Conservation (phyloP, 768 basidiomycete species). For the Auricularia sp. region DNA sequence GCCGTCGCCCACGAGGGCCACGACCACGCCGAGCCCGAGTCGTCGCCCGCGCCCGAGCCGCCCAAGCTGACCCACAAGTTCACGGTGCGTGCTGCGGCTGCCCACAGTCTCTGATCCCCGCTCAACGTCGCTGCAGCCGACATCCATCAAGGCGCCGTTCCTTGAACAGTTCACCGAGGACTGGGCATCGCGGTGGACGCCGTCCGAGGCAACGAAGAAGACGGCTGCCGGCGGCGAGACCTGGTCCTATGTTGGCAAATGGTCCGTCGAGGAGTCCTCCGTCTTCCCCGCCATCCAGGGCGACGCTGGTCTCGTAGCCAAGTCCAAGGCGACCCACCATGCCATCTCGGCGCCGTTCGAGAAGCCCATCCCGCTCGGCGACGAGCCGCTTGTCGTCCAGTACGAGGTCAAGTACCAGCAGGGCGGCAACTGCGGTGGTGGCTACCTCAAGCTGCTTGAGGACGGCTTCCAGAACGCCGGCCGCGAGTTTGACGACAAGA, state of each 20-base stretch:
- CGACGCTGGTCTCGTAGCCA: constrained; percentile 87
- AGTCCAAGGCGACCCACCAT: constrained; percentile 95
- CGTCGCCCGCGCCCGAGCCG: background rate
- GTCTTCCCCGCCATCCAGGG: constrained; percentile 64
- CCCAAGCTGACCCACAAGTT: constrained; percentile 37
- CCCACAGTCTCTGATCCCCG: background rate
- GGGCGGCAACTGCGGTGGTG: constrained; percentile 97
- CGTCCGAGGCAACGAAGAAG: constrained; percentile 97
- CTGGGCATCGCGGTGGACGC: constrained; percentile 88
- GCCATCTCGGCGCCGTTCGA: constrained; percentile 92
- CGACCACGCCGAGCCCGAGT: background rate
- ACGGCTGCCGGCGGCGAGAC: constrained; percentile 92
- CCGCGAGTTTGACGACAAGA: constrained; percentile 88
- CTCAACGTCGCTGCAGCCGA: constrained; percentile 37
- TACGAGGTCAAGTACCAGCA: constrained; percentile 99
- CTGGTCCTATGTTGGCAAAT: constrained; percentile 94
- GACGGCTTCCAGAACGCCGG: constrained; percentile 90
- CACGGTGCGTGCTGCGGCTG: constrained; percentile 38
- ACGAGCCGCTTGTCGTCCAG: constrained; percentile 85
- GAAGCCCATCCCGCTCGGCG: constrained; percentile 64
- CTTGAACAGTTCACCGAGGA: constrained; percentile 92
- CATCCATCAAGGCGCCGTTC: constrained; percentile 77
- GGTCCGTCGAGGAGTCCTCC: constrained; percentile 85
- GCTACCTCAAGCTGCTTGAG: constrained; percentile 92
- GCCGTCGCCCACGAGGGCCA: background rate